These are phyloP conservation scores for Botrytis pseudocinerea DNA, from an alignment of 2,329 filamentous ascomycete genomes.

Conservation along the genomic window DNA sequence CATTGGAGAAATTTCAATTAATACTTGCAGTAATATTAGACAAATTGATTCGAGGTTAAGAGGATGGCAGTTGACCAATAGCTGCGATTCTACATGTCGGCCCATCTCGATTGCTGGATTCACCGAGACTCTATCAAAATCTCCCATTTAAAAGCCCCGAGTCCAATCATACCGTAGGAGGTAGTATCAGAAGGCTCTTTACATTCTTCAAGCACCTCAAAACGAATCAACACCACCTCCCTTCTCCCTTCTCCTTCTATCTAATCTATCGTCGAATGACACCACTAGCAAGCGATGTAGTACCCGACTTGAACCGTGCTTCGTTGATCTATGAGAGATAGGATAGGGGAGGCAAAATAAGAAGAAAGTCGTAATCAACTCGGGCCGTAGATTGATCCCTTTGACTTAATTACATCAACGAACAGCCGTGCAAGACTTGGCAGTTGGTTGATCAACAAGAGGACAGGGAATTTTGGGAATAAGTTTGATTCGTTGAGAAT, in stretches of 20 bases:
- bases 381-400: conserved; percentile 15
- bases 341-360: conserved; percentile 10
- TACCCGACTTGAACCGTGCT: conserved; percentile 13
- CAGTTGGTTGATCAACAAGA: conserved; percentile 10
- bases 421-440: conserved; percentile 9
- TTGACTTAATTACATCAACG: conserved; percentile 1
- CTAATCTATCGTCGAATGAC: neutral
- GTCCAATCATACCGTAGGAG: neutral
- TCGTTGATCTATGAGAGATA: neutral
- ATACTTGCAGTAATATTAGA: conserved; percentile 1
- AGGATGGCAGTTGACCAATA: neutral
- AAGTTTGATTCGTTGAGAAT: neutral
- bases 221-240: neutral
- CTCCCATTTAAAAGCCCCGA: neutral
- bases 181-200: neutral
- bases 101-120: neutral
- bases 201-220: neutral
- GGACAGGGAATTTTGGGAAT: neutral
- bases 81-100: neutral
- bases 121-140: neutral
- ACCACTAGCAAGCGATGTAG: conserved; percentile 3
- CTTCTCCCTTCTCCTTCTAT: neutral
- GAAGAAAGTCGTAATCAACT: conserved; percentile 11
- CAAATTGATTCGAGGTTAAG: neutral
- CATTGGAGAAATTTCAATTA: neutral